Evolutionary conservation across 2,329 filamentous ascomycete genomes (phyloP), one percentile per base, ranked within the genome.

Genomic region (Thielaviopsis populi): DNA sequence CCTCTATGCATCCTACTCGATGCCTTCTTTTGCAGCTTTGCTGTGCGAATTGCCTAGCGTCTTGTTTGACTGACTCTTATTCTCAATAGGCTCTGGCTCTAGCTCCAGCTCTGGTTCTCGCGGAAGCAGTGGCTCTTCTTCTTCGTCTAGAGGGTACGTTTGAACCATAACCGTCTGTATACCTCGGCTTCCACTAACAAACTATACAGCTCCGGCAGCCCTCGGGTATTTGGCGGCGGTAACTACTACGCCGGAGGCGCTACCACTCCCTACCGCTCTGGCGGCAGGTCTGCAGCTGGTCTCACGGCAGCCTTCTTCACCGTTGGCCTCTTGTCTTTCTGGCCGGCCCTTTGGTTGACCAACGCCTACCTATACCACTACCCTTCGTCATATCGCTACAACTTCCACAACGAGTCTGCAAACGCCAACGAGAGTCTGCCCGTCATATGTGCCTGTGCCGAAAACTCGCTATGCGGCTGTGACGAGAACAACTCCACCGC

Each of bases 241-340:
- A 69, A 71, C 61, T 88, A 80, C 72, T 91, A 90, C 70, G 80
- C 81, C 43, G 86, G 86, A 59, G 88, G 88, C 59, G 79, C 83
- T 0, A 66, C 75, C 2, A 70, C 71, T 0, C 86, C 88, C 1
- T 92, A 88, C 73, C 66, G 69, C 1, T 68, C 86, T 1, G 86
- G 85, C 6, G n/a, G 46, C 0, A 66, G 64, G 13, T 79, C 77
- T 0, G 72, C 77, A 2, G 78, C 79, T 2, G 78, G 87, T 43
- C 72, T 83, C 33, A 74, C 76, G 0, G 77, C 83, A 17, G 72
- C 83, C 59, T 72, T 83, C 24, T 73, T 86, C 2, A 78, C 76
- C 2, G 72, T 74, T 11, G 73, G 76, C 24, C 73, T 75, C 1
- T 70, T 87, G 10, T 75, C 76, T 24, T 79, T 86, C 72, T 85